Evolutionary conservation across 352 stramenopile species (phyloP), one percentile per base, ranked within the genome.

Genomic region (Globisporangium recalcitrans): DNA sequence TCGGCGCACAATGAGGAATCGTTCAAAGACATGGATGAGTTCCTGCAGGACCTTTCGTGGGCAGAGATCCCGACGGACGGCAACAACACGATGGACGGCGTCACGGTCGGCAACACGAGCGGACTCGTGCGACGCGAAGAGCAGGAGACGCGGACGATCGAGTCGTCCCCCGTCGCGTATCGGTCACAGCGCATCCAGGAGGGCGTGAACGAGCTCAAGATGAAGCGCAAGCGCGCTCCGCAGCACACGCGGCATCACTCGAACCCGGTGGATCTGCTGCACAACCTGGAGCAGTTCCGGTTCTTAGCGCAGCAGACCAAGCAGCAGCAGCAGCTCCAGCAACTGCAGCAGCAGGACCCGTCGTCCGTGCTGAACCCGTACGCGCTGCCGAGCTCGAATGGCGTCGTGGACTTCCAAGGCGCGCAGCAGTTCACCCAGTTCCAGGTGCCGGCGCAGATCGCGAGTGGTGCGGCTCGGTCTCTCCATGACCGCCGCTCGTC

Each of bases 231-330:
- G 55, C 80, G 82, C 6, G 74, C 82, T 0, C 62, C 69, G 22
- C 71, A 82, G 54, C 82, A 91, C 64, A 67, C 71, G 58, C 75
- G 82, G 3, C 75, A 85, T 60, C 80, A 88, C 73, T 90, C 82
- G 55, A 91, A 90, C 59, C 82, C 82, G 7, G 80, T 91, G n/a
- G 79, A 88, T 52, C 38, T 91, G 61, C 73, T 91, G 19, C 75
- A 91, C 60, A 91, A 91, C 48, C 57, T 91, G 34, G 82, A 91
- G 62, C 79, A 89, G 57, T 87, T 91, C 69, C 79, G 79, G 10
- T 61, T 85, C 3, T 60, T 91, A 32, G 75, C 79, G 19, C 76
- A 88, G 62, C 76, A 88, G 52, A 82, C 73, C 29, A 83, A 87
- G 48, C 67, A 80, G 55, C 69, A 72, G 60, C 70, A 71, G 22